Evolutionary conservation across 2,329 filamentous ascomycete species (phyloP).

Genomic region (Alternaria incomplexa): DNA sequence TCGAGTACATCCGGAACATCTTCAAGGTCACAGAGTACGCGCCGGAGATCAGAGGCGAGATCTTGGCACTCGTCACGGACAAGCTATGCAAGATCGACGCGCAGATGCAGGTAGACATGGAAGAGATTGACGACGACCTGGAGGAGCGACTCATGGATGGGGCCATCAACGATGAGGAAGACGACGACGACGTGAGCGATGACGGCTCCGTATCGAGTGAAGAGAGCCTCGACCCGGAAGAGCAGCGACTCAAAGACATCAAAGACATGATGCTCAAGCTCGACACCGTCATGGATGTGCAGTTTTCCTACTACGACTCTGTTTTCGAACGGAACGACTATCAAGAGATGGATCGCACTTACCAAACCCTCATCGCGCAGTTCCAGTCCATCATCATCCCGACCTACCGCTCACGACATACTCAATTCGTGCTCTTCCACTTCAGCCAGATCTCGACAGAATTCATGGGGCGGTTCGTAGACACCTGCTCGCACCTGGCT

Average conservation of each 20-base stretch:
- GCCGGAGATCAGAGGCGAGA: constrained; percentile 76
- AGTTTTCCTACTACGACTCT: constrained; percentile 83
- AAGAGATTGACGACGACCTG: constrained; percentile 89
- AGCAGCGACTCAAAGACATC: constrained; percentile 70
- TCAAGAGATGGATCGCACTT: constrained; percentile 72
- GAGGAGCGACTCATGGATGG: constrained; percentile 73
- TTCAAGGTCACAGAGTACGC: constrained; percentile 78
- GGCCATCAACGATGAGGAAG: constrained; percentile 54
- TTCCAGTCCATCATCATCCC: constrained; percentile 89
- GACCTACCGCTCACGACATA: constrained; percentile 89
- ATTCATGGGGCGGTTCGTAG: constrained; percentile 82
- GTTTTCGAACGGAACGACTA: constrained; percentile 70
- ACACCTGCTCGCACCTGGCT: constrained; percentile 74
- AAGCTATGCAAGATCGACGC: constrained; percentile 93
- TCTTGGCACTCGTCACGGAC: constrained; percentile 83
- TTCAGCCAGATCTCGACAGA: constrained; percentile 83
- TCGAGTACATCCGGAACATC: constrained; percentile 87
- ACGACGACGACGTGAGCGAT: constrained; percentile 66
- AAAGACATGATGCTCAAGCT: constrained; percentile 88
- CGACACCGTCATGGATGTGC: constrained; percentile 84
- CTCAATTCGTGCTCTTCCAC: constrained; percentile 95
- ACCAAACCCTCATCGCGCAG: constrained; percentile 81
- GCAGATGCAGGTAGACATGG: constrained; percentile 90
- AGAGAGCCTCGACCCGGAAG: constrained; percentile 62
- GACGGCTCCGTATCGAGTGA: constrained; percentile 75